Evolutionary conservation across 73 alveolate species (phyloP).

Genomic region (Durusdinium trenchii): DNA sequence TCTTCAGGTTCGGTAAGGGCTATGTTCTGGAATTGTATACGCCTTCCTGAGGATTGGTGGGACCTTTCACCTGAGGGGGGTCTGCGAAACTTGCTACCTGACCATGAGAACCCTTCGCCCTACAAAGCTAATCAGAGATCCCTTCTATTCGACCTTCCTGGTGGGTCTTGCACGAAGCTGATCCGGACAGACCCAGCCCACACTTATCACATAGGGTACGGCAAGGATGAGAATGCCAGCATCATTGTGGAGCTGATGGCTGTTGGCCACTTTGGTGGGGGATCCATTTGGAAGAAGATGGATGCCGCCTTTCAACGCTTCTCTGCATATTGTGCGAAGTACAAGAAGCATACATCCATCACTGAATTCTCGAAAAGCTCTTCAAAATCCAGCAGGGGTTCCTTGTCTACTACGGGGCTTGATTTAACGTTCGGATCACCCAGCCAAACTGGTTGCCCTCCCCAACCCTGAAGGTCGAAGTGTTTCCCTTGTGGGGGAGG

Average conservation of each 20-base stretch:
- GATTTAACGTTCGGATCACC: too few relatives aligned
- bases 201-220: neutral
- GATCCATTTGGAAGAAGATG: neutral
- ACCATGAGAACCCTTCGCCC: neutral
- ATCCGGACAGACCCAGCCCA: neutral
- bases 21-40: too few relatives aligned
- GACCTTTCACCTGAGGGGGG: neutral
- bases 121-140: neutral
- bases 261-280: neutral
- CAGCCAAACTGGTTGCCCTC: too few relatives aligned
- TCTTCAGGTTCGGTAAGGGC: too few relatives aligned
- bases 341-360: neutral
- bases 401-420: too few relatives aligned
- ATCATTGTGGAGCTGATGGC: neutral
- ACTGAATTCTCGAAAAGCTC: neutral
- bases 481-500: neutral
- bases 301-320: neutral
- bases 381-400: neutral
- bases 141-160: neutral
- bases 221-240: constrained; percentile 6
- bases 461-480: neutral
- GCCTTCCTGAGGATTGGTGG: neutral
- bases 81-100: neutral
- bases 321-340: neutral
- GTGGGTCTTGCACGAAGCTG: neutral